Conservation (phyloP, 208 protist species). For the Leishmania lainsoni region DNA sequence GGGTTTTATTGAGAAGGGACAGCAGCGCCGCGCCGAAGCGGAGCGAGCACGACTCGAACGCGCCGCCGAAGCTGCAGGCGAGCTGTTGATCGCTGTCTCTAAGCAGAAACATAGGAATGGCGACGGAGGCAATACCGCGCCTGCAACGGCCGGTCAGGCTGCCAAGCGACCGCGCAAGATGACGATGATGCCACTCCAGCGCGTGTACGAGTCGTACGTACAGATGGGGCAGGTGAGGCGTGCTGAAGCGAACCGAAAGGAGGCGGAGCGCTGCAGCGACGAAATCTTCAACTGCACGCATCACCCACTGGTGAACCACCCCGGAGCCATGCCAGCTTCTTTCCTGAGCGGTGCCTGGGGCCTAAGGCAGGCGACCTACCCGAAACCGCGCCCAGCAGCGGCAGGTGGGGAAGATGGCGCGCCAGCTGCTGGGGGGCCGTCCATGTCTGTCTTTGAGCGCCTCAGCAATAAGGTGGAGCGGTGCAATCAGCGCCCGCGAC, state of each 20-base stretch:
- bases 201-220: conserved; percentile 23
- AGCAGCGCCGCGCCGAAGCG: conserved; percentile 33
- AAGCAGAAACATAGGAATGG: neutral
- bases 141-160: neutral
- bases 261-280: conserved; percentile 15
- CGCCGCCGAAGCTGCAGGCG: conserved; percentile 12
- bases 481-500: conserved; percentile 24
- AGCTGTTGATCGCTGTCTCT: neutral
- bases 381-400: neutral
- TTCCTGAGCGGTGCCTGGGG: neutral
- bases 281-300: conserved; percentile 27
- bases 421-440: neutral
- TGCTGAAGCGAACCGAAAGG: conserved; percentile 12
- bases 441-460: conserved; percentile 19
- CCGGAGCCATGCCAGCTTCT: neutral
- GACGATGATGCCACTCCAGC: conserved; percentile 19
- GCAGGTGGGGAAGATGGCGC: neutral
- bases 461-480: conserved; percentile 9
- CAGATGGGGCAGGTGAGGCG: conserved; percentile 25
- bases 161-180: conserved; percentile 11
- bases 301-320: conserved; percentile 16
- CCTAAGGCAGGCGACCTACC: neutral
- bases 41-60: conserved; percentile 23
- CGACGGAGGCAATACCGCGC: neutral
- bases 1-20: conserved; percentile 36